phyloP scores from a whole-genome alignment of 345 rosid species.

The Lenwebbia sp. region DNA sequence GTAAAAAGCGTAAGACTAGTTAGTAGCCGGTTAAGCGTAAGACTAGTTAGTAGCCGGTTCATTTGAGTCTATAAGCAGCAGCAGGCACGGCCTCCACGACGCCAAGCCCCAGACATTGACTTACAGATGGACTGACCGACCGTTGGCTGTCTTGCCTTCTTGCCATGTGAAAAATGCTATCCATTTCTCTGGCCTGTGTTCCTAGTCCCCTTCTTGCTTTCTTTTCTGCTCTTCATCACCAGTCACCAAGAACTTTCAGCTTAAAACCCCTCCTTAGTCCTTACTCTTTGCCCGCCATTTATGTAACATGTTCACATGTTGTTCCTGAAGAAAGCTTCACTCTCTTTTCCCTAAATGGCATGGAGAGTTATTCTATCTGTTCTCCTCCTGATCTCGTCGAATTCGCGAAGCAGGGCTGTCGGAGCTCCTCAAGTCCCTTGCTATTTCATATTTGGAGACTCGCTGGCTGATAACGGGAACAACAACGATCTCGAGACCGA shows the following conservation, averaged over 20 bases:
- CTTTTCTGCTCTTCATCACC: background rate
- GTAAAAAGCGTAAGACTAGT: background rate
- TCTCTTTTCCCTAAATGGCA: background rate
- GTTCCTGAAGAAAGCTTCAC: background rate
- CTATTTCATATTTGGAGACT: conserved; percentile 25
- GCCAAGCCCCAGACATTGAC: background rate
- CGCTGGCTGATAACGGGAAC: conserved; percentile 15
- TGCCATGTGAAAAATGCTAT: background rate
- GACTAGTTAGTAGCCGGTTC: background rate
- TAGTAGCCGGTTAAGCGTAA: too few species aligned
- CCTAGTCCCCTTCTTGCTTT: background rate
- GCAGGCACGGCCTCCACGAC: background rate
- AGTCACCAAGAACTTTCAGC: background rate
- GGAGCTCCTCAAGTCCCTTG: conserved; percentile 17
- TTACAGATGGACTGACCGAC: background rate
- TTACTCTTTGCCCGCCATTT: background rate
- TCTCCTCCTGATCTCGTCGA: background rate
- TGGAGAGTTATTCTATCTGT: background rate
- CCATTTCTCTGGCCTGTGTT: background rate
- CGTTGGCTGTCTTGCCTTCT: background rate
- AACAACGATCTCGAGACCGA: conserved; percentile 6
- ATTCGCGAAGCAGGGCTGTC: background rate
- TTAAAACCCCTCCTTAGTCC: background rate
- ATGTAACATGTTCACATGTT: background rate
- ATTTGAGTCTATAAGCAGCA: background rate